Evolutionary conservation across 1,139 yeast genomes (phyloP).

Genomic region (Candida gigantensis): DNA sequence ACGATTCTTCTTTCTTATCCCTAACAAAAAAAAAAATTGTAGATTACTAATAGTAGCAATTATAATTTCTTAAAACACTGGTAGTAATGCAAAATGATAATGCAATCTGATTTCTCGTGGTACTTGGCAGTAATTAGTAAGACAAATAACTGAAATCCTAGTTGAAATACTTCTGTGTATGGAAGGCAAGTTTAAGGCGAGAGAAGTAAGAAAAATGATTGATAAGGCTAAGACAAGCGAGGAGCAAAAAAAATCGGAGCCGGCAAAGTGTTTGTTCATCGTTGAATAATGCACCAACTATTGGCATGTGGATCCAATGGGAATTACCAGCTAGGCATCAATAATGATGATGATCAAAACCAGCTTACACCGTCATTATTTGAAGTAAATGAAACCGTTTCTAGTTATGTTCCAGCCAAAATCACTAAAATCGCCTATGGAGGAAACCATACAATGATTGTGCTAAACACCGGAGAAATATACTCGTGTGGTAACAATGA

Average conservation of each 20-base stretch:
- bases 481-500: slow-evolving; percentile 63
- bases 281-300: slow-evolving; percentile 25
- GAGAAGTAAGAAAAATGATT: too few species aligned
- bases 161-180: too few species aligned
- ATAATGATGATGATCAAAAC: slow-evolving; percentile 53
- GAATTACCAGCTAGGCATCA: slow-evolving; percentile 68
- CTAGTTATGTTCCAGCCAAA: slow-evolving; percentile 9
- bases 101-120: too few species aligned
- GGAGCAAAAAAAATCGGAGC: background rate
- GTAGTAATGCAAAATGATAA: too few species aligned
- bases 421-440: slow-evolving; percentile 63
- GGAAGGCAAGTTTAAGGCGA: too few species aligned
- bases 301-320: slow-evolving; percentile 86
- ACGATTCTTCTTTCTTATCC: too few species aligned
- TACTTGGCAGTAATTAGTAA: too few species aligned
- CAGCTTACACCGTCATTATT: slow-evolving; percentile 29
- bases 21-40: too few species aligned
- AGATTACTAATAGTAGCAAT: too few species aligned
- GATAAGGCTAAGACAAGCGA: background rate
- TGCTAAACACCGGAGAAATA: slow-evolving; percentile 53
- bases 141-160: too few species aligned
- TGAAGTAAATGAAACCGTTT: slow-evolving; percentile 14
- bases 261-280: background rate
- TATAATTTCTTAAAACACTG: too few species aligned
- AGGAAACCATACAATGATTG: slow-evolving; percentile 80